Percentiles rank a stretch among this genome's conserved stretches.
phyloP scores from a whole-genome alignment of 2,329 filamentous ascomycete genomes.

The Aspergillus carbonarius region DNA sequence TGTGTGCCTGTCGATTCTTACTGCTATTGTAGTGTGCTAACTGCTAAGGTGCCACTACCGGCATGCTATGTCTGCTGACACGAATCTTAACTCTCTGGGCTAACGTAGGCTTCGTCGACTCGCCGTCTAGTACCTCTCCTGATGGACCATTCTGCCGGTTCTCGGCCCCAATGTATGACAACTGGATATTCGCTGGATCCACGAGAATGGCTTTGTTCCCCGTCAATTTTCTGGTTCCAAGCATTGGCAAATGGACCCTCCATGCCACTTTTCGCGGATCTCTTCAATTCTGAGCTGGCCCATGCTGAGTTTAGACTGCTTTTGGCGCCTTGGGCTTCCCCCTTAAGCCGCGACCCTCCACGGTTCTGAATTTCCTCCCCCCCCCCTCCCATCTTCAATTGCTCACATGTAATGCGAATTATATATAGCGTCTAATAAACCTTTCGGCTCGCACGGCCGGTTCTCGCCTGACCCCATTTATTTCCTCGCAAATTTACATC shows the following conservation, averaged over 20 bases:
- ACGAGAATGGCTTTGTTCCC: neutral
- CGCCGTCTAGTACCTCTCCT: neutral
- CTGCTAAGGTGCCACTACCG: neutral
- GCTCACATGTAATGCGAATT: neutral
- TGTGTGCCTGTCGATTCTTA: slow-evolving; percentile 20
- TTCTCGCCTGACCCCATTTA: neutral
- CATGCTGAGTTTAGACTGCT: slow-evolving; percentile 1
- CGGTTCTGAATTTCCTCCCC: neutral
- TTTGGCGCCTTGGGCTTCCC: neutral
- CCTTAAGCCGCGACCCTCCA: slow-evolving; percentile 1
- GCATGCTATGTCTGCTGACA: slow-evolving; percentile 9
- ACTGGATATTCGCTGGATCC: neutral
- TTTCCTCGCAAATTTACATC: neutral
- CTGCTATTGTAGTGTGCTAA: slow-evolving; percentile 8
- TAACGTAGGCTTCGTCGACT: neutral
- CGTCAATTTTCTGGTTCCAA: neutral
- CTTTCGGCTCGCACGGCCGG: neutral
- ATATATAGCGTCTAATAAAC: neutral
- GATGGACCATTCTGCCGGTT: neutral
- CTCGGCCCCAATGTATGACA: neutral
- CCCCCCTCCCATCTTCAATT: neutral
- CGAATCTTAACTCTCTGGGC: slow-evolving; percentile 6
- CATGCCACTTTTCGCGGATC: neutral
- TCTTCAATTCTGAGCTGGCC: neutral
- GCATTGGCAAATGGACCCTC: neutral